Evolutionary conservation across 208 protist genomes (phyloP), one percentile per base, ranked within the genome.

Genomic region (Trypanosoma scelopori): DNA sequence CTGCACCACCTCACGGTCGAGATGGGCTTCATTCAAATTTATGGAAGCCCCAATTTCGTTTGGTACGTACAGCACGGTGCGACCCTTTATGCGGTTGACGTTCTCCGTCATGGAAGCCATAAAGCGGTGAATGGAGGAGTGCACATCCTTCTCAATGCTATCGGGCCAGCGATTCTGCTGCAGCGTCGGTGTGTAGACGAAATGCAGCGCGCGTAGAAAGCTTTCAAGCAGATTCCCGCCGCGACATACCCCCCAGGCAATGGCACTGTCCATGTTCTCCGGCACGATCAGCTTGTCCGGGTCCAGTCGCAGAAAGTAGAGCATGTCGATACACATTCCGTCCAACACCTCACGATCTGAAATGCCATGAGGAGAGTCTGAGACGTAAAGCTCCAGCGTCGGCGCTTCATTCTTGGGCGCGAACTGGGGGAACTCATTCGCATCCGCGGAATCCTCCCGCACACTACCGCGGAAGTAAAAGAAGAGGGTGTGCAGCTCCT

Each of bases 21-120:
- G 73, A 52, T 94, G 81, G 1, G 95, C 85, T 46, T 89, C 79
- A 18, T 51, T 52, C 30, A 69, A 27, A 16, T 78, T 70, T 13
- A 60, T 57, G 4, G 55, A 42, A 20, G 77, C 64, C 0, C 81
- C 51, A 12, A 99, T 69, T 73, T 99, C 97, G 18, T 78, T 71
- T 16, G 98, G 98, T 13, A 99, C 92, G 79, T 99, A 99, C n/a
- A 99, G 77, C n/a, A 98, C 92, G 13, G 98, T 99, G 28, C 77
- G 92, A 1, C 97, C 97, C 62, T 97, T 91, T 13, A 97, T 62
- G 5, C 96, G 84, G 72, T 97, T 94, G 47, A 95, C 82, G 41
- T 97, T 96, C 79, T 99, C 97, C 2, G 97, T 98, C 63, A 99
- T 86, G 16, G 72, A 85, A 15, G 98, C 97, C 94, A 99, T 98